phyloP scores from a whole-genome alignment of 2,329 filamentous ascomycete species.

The Sarocladium brachiariae region DNA sequence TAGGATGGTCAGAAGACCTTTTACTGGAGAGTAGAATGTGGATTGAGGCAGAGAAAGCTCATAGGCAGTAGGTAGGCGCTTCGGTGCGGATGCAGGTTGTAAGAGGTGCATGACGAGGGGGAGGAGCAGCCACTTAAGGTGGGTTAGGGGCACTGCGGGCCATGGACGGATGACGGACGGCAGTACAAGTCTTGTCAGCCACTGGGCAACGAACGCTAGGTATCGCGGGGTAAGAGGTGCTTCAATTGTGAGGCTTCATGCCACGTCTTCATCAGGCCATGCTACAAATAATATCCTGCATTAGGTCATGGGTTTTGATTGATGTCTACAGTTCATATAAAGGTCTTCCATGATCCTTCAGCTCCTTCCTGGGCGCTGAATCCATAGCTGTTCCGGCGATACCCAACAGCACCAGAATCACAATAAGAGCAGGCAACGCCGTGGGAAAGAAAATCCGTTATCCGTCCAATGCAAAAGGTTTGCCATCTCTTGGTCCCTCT shows the following conservation, averaged over 20 bases:
- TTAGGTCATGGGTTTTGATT: slow-evolving; percentile 1
- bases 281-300: neutral
- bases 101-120: slow-evolving; percentile 4
- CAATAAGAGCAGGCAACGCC: slow-evolving; percentile 9
- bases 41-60: neutral
- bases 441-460: slow-evolving; percentile 1
- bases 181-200: neutral
- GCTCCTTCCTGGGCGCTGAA: neutral
- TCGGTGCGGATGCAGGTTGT: neutral
- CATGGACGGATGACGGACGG: neutral
- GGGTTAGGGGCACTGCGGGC: neutral
- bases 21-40: neutral
- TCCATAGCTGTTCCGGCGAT: neutral
- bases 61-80: neutral
- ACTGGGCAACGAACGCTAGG: neutral
- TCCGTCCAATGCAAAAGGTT: slow-evolving; percentile 8
- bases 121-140: neutral
- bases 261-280: no score
- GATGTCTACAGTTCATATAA: slow-evolving; percentile 9
- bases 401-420: slow-evolving; percentile 3
- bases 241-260: neutral
- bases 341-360: neutral
- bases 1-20: neutral
- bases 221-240: slow-evolving; percentile 1
- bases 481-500: neutral